Conservation (phyloP, 2,329 filamentous ascomycete genomes). For the Sarocladiaceae sp. region DNA sequence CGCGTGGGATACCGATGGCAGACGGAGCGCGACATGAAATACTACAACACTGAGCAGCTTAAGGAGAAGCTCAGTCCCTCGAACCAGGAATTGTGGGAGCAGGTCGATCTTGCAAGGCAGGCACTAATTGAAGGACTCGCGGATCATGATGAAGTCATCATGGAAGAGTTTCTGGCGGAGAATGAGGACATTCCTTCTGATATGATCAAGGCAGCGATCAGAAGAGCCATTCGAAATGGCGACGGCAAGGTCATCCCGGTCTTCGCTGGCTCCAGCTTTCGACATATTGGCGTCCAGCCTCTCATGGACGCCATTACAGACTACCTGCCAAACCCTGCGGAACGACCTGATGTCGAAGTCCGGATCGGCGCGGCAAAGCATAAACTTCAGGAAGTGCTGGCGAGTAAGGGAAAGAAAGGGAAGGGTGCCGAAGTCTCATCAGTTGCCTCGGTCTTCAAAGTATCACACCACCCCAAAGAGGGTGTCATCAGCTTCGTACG, state of each 20-base stretch:
- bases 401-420: conserved; percentile 29
- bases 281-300: conserved; percentile 89
- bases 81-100: conserved; percentile 50
- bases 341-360: conserved; percentile 74
- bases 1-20: conserved; percentile 70
- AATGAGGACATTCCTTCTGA: conserved; percentile 66
- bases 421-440: conserved; percentile 32
- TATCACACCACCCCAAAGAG: conserved; percentile 78
- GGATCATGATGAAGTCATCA: conserved; percentile 79
- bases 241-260: conserved; percentile 74
- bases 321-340: conserved; percentile 74
- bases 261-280: conserved; percentile 87
- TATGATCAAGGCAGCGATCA: conserved; percentile 66
- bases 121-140: conserved; percentile 78
- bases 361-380: conserved; percentile 52
- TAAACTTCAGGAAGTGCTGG: conserved; percentile 30
- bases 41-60: conserved; percentile 23
- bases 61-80: conserved; percentile 33
- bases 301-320: conserved; percentile 84
- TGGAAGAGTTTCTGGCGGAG: conserved; percentile 75
- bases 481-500: conserved; percentile 88
- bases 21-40: conserved; percentile 32
- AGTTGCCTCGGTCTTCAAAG: conserved; percentile 80
- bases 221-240: conserved; percentile 61
- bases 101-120: conserved; percentile 69